Evolutionary conservation across 2,329 filamentous ascomycete species (phyloP), one percentile per base, ranked within the genome.

Genomic region (Scolecobasidium constrictum): DNA sequence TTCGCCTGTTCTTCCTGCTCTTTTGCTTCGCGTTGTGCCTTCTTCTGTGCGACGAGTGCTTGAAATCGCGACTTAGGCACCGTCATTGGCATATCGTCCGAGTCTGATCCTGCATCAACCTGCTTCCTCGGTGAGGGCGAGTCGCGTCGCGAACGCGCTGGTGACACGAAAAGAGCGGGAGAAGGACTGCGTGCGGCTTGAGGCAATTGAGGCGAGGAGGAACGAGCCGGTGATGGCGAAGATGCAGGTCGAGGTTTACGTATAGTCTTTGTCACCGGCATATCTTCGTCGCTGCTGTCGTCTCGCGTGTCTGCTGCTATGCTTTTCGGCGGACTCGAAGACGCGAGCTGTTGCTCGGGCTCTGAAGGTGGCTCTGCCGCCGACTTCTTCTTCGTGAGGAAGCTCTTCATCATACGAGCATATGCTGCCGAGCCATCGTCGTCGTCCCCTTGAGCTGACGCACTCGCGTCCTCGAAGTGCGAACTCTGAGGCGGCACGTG

Each of bases 41-140:
- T 75, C 55, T 90, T 92, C 52, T 77, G 75, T 36, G 78, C 77
- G 9, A 92, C 73, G 0, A 93, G 73, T 5, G 81, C 82, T 47
- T 78, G 68, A 53, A 94, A 80, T 4, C 81, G 76, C 33, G 74
- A 67, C 38, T 53, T 42, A 3, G 31, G n/a, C 4, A 36, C 20
- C 21, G 31, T 36, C 31, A 23, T 20, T 7, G 40, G 40, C 5
- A 42, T 31, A 6, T 75, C 45, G 21, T 57, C 55, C 2, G 56
- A 57, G 17, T 75, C 72, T 3, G 64, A 62, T 36, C 62, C 65
- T 3, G n/a, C 22, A 3, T 20, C n/a, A 5, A 9, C 26, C 9
- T 31, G 9, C n/a, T 7, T n/a, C n/a, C 26, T 7, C n/a, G 26
- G 26, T 9, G 26, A 31, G n/a, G 26, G n/a, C n/a, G 42, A 41